Base-by-base conservation (phyloP, 2,329 filamentous ascomycete genomes). In the Xylariaceae sp. region DNA sequence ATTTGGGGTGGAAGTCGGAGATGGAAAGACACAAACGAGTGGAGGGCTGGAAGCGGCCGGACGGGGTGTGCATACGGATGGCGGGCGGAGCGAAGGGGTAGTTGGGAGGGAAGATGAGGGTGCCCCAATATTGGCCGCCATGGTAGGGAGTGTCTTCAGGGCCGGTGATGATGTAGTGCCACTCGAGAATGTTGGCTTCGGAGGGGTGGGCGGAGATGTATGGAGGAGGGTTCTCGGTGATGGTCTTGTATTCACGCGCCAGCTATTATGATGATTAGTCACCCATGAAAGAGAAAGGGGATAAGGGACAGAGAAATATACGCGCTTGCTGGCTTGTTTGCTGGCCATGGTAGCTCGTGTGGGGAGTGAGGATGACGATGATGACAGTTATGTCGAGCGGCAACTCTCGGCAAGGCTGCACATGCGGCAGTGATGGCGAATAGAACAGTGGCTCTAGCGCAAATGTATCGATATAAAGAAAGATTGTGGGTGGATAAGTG, bases 21-120 rank as follows among this genome's bases (percentile, higher is more conserved):
- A 98, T 98, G 63, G 88, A 94, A 38, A 98, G 84, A 62, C 93
- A 98, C 19, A 98, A 81, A 40, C 93, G 82, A 12, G 89, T 91
- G 2, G 86, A 93, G 2, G 91, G 89, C 65, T 95, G 89, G 71
- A 98, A 98, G 62, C 93, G 88, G 48, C 93, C 93, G 11, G 86
- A 92, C 2, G 93, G 93, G 0, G 93, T 98, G 74, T 97, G 93
- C 93, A 98, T 98, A 63, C 92, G 89, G 67, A 98, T 98, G 2
- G 93, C 90, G 4, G 93, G 93, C 23, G 93, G 93, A 11, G 91
- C 92, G 68, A 96, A 98, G 21, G 93, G 93, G 66, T 98, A 98
- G 73, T 96, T 91, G 7, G 91, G 81, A 14, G 93, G 93, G 67
- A 98, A 98, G 55, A 94, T 84, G 40, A 98, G 77, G 2, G 92